A percentile compares a stretch with the other conserved stretches of the same genome.
These are phyloP conservation scores for Castanospermum australe DNA, from an alignment of 306 rosid species.

Conservation along the genomic window DNA sequence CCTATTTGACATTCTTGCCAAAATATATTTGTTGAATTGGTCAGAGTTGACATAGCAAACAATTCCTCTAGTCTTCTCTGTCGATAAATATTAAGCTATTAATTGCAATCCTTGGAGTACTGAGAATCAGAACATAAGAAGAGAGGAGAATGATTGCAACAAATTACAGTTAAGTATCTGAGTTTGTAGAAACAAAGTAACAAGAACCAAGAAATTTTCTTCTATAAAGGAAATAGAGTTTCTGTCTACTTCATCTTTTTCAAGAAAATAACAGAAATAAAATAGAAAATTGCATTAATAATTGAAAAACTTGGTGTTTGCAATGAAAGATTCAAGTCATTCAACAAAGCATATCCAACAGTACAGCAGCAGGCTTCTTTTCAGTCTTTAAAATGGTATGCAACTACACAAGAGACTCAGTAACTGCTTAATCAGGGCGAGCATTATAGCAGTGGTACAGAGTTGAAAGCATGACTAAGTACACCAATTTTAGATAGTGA, in stretches of 20 bases:
- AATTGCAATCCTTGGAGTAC: slow-evolving; percentile 27
- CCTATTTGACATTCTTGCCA: slow-evolving; percentile 84
- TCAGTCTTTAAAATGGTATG: background rate
- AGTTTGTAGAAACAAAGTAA: background rate
- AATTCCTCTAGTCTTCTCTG: slow-evolving; percentile 30
- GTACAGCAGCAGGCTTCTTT: background rate
- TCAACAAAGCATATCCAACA: background rate
- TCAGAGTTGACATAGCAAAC: slow-evolving; percentile 56
- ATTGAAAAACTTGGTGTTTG: background rate
- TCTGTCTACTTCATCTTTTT: background rate
- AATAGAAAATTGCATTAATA: background rate
- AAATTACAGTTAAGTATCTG: background rate
- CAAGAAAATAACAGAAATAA: too few relatives aligned
- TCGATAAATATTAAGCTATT: slow-evolving; percentile 16
- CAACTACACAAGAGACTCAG: background rate
- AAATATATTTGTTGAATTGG: slow-evolving; percentile 73
- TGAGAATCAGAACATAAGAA: slow-evolving; percentile 21
- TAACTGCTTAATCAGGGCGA: slow-evolving; percentile 24
- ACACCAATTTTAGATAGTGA: slow-evolving; percentile 28
- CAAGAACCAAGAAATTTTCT: background rate
- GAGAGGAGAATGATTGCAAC: background rate
- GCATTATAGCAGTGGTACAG: background rate
- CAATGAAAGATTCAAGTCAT: background rate
- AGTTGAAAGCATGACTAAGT: slow-evolving; percentile 9
- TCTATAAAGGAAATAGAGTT: background rate